These are phyloP conservation scores for Blastocystis sp. DNA, from an alignment of 352 stramenopile species.

Conservation along the genomic window DNA sequence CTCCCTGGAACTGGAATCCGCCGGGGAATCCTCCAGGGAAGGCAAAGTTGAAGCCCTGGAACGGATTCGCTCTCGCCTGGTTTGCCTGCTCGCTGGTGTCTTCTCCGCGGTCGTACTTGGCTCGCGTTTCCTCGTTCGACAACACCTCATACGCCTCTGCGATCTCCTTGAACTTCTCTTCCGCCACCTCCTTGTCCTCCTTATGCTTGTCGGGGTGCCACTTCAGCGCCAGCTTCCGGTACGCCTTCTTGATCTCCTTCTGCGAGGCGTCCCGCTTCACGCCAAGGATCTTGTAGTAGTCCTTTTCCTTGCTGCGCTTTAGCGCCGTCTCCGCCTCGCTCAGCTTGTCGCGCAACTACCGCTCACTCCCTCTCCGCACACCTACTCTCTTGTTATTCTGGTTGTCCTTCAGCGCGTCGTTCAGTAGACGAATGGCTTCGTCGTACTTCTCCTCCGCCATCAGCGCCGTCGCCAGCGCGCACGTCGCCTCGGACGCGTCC, in stretches of 20 bases:
- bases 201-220: conserved; percentile 71
- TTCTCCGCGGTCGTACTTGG: conserved; percentile 53
- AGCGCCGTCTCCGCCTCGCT: conserved; percentile 55
- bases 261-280: conserved; percentile 62
- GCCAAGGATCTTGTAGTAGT: conserved; percentile 75
- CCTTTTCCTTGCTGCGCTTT: conserved; percentile 61
- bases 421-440: conserved; percentile 69
- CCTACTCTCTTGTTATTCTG: conserved; percentile 38
- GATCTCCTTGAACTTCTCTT: conserved; percentile 68
- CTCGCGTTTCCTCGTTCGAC: conserved; percentile 61
- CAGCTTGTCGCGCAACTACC: conserved; percentile 15
- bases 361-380: neutral
- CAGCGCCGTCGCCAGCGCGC: conserved; percentile 59
- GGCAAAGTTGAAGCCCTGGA: conserved; percentile 22
- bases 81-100: conserved; percentile 33
- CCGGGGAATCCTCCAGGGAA: conserved; percentile 27
- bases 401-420: conserved; percentile 67
- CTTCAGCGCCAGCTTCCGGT: conserved; percentile 67
- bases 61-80: conserved; percentile 9
- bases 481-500: neutral
- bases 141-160: conserved; percentile 68
- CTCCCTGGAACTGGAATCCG: neutral
- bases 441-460: conserved; percentile 71
- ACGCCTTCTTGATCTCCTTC: conserved; percentile 73
- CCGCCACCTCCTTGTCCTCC: conserved; percentile 64